Percentiles rank a stretch among this genome's conserved stretches.
Conservation (phyloP, 768 basidiomycete species). For the Collybiopsis luxurians region DNA sequence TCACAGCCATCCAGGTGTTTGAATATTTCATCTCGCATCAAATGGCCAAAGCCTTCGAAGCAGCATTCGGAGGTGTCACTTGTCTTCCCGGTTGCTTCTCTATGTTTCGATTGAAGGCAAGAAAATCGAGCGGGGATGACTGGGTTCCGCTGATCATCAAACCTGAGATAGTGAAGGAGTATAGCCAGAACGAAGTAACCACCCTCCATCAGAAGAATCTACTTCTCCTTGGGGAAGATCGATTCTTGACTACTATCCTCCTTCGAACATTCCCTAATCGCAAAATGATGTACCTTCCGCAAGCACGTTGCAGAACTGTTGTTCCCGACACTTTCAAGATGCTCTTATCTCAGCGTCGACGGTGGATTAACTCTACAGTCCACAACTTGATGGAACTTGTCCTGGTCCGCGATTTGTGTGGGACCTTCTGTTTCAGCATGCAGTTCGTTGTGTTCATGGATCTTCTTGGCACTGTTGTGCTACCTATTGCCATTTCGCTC, state of each 20-base stretch:
- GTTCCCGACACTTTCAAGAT: constrained; percentile 94
- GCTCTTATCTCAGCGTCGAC: constrained; percentile 92
- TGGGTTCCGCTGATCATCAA: constrained; percentile 98
- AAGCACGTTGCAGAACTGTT: constrained; percentile 92
- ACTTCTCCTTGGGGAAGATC: constrained; percentile 95
- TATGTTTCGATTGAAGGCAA: constrained; percentile 97
- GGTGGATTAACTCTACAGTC: constrained; percentile 99
- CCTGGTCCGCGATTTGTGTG: constrained; percentile 93
- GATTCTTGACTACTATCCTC: constrained; percentile 95
- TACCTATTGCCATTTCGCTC: constrained; percentile 90
- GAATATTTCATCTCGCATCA: constrained; percentile 99
- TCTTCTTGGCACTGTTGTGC: constrained; percentile 84
- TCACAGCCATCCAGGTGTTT: constrained; percentile 97
- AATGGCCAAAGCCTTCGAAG: constrained; percentile 97
- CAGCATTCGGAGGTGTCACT: constrained; percentile 98
- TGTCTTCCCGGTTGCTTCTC: constrained; percentile 99
- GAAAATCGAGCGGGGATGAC: constrained; percentile 84
- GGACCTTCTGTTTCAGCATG: constrained; percentile 99
- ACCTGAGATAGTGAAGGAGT: constrained; percentile 96
- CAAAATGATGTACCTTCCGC: constrained; percentile 99
- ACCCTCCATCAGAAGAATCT: constrained; percentile 98
- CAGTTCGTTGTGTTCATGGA: constrained; percentile 99
- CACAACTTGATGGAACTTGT: constrained; percentile 99
- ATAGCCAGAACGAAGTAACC: constrained; percentile 90
- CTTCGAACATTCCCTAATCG: constrained; percentile 96